phyloP scores from a whole-genome alignment of 2,329 filamentous ascomycete species.

The Elsinoe perseae region DNA sequence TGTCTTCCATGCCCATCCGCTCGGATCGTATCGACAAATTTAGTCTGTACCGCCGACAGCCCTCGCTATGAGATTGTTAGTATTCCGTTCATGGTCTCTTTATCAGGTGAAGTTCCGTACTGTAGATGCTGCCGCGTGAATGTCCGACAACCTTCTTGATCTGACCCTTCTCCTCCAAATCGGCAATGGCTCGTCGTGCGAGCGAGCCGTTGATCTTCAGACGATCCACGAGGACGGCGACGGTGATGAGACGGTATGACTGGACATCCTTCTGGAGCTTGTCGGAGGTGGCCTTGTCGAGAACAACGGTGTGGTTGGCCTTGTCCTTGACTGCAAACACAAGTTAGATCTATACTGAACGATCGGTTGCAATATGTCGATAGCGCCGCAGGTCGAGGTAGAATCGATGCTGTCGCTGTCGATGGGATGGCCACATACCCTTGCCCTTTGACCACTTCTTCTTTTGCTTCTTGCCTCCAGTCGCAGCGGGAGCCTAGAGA shows the following conservation, averaged over 20 bases:
- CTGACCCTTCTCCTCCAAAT: constrained; percentile 95
- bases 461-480: constrained; percentile 72
- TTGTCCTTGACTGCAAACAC: constrained; percentile 90
- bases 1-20: constrained; percentile 9
- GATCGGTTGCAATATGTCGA: neutral
- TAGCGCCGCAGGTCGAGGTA: neutral
- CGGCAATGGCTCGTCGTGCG: constrained; percentile 78
- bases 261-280: constrained; percentile 99
- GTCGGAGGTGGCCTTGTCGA: constrained; percentile 95
- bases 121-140: constrained; percentile 99
- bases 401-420: neutral
- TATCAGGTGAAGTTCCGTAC: constrained; percentile 43
- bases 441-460: constrained; percentile 65
- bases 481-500: constrained; percentile 45
- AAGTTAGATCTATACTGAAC: neutral
- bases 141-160: constrained; percentile 97
- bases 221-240: constrained; percentile 96
- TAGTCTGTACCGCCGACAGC: constrained; percentile 24
- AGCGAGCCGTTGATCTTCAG: constrained; percentile 99
- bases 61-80: constrained; percentile 19
- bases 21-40: constrained; percentile 10
- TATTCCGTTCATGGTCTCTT: neutral
- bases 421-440: constrained; percentile 25
- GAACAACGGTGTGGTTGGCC: constrained; percentile 97
- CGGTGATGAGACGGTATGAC: constrained; percentile 98